Evolutionary conservation across 1,284 basidiomycete genomes (phyloP), one percentile per base, ranked within the genome.

Genomic region (Ustilago vetiveriae): DNA sequence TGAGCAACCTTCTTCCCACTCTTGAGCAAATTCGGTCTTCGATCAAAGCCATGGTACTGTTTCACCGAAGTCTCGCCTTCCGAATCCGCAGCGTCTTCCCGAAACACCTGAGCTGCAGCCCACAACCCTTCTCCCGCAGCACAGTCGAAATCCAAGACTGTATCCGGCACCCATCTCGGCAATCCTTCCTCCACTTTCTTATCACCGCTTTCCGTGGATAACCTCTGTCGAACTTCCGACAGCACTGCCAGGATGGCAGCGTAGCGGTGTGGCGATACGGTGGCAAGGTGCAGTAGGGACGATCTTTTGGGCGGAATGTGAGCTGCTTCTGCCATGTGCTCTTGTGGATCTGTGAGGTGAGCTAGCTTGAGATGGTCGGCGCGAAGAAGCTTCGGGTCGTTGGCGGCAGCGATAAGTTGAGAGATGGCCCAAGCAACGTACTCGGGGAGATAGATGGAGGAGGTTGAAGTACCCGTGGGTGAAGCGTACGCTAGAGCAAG

Each of bases 81-180:
- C 3, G 39, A 21, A 37, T 51, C 50, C 6, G 33, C 14, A 2
- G 48, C 52, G n/a, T 47, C 37, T 16, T 65, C 30, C 9, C 50
- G 13, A 16, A 79, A 81, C 11, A 74, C 76, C 22, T 66, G 46
- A 0, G 59, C 67, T 11, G 72, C 69, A 5, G 79, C 79, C 79
- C 79, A 81, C 6, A 79, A 66, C 7, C 71, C 78, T 42, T 79
- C 79, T 3, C 62, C 72, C 2, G 72, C 65, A 9, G 73, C 67
- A 40, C 68, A 66, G 41, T 68, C 65, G 33, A 59, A 74, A 35
- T 81, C 79, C 14, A 75, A 35, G 23, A 81, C 53, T 2, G 58
- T 60, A 6, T 58, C 33, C 8, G 77, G 77, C 14, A 39, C 33
- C 78, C 78, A 79, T 5, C 47, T 35, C 3, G 51, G 42, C 35